Evolutionary conservation across 768 basidiomycete species (phyloP).

Genomic region (Pholiota conissans): DNA sequence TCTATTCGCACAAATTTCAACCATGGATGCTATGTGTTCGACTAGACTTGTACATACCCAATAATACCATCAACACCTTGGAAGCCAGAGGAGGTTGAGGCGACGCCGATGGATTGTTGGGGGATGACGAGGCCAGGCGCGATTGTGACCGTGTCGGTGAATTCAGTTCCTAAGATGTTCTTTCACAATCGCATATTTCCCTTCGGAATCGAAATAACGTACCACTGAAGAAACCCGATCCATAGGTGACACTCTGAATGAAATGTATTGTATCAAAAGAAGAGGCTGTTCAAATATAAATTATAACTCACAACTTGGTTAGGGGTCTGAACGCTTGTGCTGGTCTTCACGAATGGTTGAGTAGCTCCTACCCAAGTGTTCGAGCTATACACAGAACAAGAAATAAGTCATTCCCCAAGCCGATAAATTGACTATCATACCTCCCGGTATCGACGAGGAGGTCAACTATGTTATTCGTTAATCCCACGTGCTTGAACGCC

Average conservation of each 20-base stretch:
- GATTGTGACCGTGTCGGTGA: slow-evolving; percentile 55
- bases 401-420: neutral
- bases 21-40: neutral
- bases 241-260: slow-evolving; percentile 52
- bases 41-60: slow-evolving; percentile 39
- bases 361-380: slow-evolving; percentile 71
- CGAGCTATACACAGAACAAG: slow-evolving; percentile 43
- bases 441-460: slow-evolving; percentile 67
- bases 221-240: slow-evolving; percentile 64
- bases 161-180: slow-evolving; percentile 38
- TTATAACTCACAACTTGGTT: slow-evolving; percentile 44
- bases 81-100: slow-evolving; percentile 45
- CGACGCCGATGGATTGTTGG: slow-evolving; percentile 66
- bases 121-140: slow-evolving; percentile 47
- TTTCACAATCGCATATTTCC: neutral
- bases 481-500: neutral
- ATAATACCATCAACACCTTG: slow-evolving; percentile 61
- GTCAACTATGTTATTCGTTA: slow-evolving; percentile 33
- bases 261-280: neutral
- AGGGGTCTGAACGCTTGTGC: slow-evolving; percentile 46
- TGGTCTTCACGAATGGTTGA: slow-evolving; percentile 43
- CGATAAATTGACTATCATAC: slow-evolving; percentile 19
- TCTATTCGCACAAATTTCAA: slow-evolving; percentile 28
- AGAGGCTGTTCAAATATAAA: neutral
- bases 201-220: neutral